Evolutionary conservation across 2,329 filamentous ascomycete genomes (phyloP).

Genomic region (Cladobotryum protrusum): DNA sequence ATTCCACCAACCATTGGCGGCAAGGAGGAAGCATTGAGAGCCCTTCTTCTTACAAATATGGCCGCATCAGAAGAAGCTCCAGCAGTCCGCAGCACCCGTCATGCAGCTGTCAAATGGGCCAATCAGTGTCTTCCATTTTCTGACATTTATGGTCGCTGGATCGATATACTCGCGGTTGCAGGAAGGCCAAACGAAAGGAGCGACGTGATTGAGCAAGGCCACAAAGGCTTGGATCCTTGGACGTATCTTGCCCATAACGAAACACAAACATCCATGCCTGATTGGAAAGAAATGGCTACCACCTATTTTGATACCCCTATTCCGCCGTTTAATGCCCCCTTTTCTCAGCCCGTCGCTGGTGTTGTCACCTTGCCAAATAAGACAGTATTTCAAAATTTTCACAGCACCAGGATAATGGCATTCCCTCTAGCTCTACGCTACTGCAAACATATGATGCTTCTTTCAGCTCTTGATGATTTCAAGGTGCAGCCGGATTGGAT

Average conservation of each 20-base stretch:
- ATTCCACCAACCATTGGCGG: slow-evolving; percentile 31
- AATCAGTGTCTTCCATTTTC: slow-evolving; percentile 79
- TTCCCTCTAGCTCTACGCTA: slow-evolving; percentile 67
- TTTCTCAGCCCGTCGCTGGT: slow-evolving; percentile 9
- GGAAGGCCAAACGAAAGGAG: slow-evolving; percentile 61
- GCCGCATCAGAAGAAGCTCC: slow-evolving; percentile 40
- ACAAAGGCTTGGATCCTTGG: slow-evolving; percentile 73
- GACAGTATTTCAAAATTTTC: slow-evolving; percentile 40
- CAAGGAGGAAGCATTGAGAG: slow-evolving; percentile 31
- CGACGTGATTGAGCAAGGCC: slow-evolving; percentile 84
- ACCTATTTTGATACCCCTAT: slow-evolving; percentile 43
- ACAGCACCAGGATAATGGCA: slow-evolving; percentile 42
- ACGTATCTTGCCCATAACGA: slow-evolving; percentile 41
- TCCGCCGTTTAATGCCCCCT: slow-evolving; percentile 22
- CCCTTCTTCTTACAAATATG: slow-evolving; percentile 65
- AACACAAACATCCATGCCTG: slow-evolving; percentile 36
- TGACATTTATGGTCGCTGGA: slow-evolving; percentile 77
- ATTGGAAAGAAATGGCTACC: slow-evolving; percentile 46
- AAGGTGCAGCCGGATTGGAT: slow-evolving; percentile 79
- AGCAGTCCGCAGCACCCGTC: slow-evolving; percentile 68
- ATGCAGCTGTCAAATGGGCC: slow-evolving; percentile 79
- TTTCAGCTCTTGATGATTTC: slow-evolving; percentile 42
- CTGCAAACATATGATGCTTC: slow-evolving; percentile 48
- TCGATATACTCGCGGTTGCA: slow-evolving; percentile 75
- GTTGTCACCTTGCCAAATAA: slow-evolving; percentile 6